These are phyloP conservation scores for Lachnellula cervina DNA, from an alignment of 2,329 filamentous ascomycete species.

Conservation along the genomic window DNA sequence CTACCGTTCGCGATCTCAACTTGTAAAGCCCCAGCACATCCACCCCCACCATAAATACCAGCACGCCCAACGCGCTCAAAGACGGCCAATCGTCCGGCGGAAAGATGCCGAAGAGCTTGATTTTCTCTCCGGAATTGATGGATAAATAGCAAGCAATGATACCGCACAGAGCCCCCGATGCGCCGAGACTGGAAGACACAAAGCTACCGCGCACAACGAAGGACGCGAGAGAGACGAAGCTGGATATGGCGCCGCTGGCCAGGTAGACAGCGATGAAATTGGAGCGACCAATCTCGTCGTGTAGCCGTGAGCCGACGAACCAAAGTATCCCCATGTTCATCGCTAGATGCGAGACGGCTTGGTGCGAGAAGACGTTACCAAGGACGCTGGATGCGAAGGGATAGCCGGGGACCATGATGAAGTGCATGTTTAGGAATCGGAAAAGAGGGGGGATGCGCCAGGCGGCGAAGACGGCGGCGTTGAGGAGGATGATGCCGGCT, in stretches of 20 bases:
- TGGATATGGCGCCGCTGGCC: slow-evolving; percentile 52
- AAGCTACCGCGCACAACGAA: slow-evolving; percentile 38
- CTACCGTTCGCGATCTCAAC: slow-evolving; percentile 14
- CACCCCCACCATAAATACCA: slow-evolving; percentile 48
- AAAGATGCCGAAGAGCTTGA: slow-evolving; percentile 50
- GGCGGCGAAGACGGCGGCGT: slow-evolving; percentile 49
- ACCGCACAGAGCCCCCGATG: slow-evolving; percentile 60
- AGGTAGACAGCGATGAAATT: slow-evolving; percentile 66
- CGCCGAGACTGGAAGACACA: slow-evolving; percentile 53
- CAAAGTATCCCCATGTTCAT: slow-evolving; percentile 62
- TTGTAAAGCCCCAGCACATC: slow-evolving; percentile 35
- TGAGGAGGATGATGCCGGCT: slow-evolving; percentile 54
- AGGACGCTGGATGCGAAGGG: slow-evolving; percentile 59
- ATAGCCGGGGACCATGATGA: slow-evolving; percentile 59
- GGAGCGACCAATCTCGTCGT: slow-evolving; percentile 66
- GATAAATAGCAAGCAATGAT: slow-evolving; percentile 58
- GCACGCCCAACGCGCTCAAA: slow-evolving; percentile 49
- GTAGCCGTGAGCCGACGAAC: slow-evolving; percentile 61
- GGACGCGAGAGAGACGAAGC: slow-evolving; percentile 50
- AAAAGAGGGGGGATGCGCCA: slow-evolving; percentile 65
- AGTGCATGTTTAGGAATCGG: slow-evolving; percentile 62
- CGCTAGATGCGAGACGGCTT: slow-evolving; percentile 53
- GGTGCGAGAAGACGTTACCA: slow-evolving; percentile 66
- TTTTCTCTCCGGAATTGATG: slow-evolving; percentile 50
- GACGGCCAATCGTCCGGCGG: slow-evolving; percentile 49